Percentiles rank a stretch among this genome's conserved stretches.
These are phyloP conservation scores for Phalaenopsis aphrodite DNA, from an alignment of 106 monocot species.

Conservation along the genomic window DNA sequence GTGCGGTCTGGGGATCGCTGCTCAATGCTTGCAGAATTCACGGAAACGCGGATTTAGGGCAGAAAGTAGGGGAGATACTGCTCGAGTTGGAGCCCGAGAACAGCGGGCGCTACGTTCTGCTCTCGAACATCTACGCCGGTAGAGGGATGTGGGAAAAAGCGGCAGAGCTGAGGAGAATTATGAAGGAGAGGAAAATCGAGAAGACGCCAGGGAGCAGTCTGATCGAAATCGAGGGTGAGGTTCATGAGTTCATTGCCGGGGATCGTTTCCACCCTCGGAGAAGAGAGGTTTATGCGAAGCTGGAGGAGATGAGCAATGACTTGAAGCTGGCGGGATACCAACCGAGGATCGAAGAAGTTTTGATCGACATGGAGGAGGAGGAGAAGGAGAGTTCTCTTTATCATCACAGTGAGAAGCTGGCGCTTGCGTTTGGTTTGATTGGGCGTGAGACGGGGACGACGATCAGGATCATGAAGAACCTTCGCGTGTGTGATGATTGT, in stretches of 20 bases:
- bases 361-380: conserved; percentile 20
- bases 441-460: conserved; percentile 3
- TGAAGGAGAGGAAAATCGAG: conserved; percentile 18
- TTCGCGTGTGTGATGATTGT: conserved; percentile 37
- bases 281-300: conserved; percentile 11
- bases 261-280: conserved; percentile 5
- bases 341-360: conserved; percentile 4
- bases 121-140: conserved; percentile 26
- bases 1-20: conserved; percentile 20
- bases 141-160: conserved; percentile 20
- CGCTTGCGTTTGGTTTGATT: conserved; percentile 32
- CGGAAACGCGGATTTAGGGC: conserved; percentile 2
- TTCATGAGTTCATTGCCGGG: conserved; percentile 19
- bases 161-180: conserved; percentile 11
- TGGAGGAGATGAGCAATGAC: conserved; percentile 14
- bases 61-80: conserved; percentile 12
- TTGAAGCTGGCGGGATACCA: conserved; percentile 12
- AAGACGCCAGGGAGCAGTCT: conserved; percentile 28
- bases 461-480: conserved; percentile 32
- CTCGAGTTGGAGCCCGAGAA: conserved; percentile 13
- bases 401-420: conserved; percentile 31
- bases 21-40: conserved; percentile 24
- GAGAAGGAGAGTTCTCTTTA: conserved; percentile 13
- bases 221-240: conserved; percentile 12
- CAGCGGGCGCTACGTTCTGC: conserved; percentile 11